Conservation (phyloP, 208 protist genomes). For the Crithidia thermophila region DNA sequence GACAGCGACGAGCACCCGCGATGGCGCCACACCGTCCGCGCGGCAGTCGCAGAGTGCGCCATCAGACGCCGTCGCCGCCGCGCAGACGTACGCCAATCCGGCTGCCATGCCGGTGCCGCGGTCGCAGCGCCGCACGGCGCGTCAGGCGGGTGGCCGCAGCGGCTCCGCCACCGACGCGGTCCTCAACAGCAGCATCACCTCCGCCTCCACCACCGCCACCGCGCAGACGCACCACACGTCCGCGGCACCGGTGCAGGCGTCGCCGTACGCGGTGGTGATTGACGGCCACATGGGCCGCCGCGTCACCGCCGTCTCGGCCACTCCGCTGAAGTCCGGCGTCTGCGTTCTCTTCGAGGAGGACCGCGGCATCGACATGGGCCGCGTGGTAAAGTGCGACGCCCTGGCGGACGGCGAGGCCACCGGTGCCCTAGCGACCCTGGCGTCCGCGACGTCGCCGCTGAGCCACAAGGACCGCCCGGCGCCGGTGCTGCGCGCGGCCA, state of each 20-base stretch:
- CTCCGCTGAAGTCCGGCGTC: slow-evolving; percentile 32
- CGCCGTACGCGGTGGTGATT: slow-evolving; percentile 43
- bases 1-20: not conserved
- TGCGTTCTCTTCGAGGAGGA: slow-evolving; percentile 84
- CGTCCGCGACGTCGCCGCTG: slow-evolving; percentile 28
- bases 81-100: slow-evolving; percentile 1
- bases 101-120: slow-evolving; percentile 26
- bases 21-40: not conserved
- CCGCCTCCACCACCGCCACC: not conserved
- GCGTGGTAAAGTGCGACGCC: slow-evolving; percentile 51
- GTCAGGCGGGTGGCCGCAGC: not conserved
- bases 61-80: too few relatives aligned
- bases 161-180: not conserved
- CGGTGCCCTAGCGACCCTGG: slow-evolving; percentile 11
- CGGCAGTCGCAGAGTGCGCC: too few relatives aligned
- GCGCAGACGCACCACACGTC: slow-evolving; percentile 1
- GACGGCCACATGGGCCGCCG: slow-evolving; percentile 48
- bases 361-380: slow-evolving; percentile 76
- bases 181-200: slow-evolving; percentile 5
- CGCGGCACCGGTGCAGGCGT: not conserved
- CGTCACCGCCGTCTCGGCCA: slow-evolving; percentile 32
- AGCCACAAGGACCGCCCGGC: slow-evolving; percentile 31
- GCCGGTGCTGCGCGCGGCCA: slow-evolving; percentile 56
- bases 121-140: slow-evolving; percentile 13
- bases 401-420: slow-evolving; percentile 17